Evolutionary conservation across 1,284 basidiomycete genomes (phyloP).

Genomic region (Leccinum ponderosum): DNA sequence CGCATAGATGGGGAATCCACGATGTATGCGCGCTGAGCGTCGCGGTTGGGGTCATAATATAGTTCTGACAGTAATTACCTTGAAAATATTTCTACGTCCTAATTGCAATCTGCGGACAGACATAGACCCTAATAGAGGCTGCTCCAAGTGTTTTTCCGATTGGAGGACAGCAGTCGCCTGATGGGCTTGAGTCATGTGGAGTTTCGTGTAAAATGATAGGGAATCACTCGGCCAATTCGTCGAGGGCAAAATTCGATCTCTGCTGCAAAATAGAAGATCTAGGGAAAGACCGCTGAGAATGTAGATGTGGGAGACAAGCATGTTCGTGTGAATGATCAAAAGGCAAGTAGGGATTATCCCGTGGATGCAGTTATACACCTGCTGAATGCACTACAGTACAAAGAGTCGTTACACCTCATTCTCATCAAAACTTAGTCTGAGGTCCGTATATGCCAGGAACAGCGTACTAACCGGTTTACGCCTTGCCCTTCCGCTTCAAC

Average conservation of each 20-base stretch:
- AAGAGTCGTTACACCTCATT: background rate
- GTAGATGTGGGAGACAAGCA: background rate
- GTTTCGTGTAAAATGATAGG: background rate
- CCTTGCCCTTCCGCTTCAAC: conserved; percentile 41
- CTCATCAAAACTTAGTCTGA: background rate
- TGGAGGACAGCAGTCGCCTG: background rate
- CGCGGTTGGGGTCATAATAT: background rate
- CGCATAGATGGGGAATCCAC: background rate
- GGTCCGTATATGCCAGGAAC: background rate
- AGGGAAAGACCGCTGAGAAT: background rate
- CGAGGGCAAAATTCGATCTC: background rate
- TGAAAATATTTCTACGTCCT: background rate
- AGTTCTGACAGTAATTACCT: background rate
- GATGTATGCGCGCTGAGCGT: background rate
- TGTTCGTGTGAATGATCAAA: background rate
- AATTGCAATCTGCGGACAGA: background rate
- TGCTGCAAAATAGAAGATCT: background rate
- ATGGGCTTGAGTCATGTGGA: background rate
- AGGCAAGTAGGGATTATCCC: background rate
- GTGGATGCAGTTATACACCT: background rate
- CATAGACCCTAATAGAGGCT: background rate
- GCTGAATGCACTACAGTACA: conserved; percentile 5
- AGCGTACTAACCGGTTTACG: conserved; percentile 13
- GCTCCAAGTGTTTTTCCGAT: background rate
- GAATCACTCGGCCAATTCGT: background rate